Conservation (phyloP, 805 yeast species). For the Candida hispaniensis region DNA sequence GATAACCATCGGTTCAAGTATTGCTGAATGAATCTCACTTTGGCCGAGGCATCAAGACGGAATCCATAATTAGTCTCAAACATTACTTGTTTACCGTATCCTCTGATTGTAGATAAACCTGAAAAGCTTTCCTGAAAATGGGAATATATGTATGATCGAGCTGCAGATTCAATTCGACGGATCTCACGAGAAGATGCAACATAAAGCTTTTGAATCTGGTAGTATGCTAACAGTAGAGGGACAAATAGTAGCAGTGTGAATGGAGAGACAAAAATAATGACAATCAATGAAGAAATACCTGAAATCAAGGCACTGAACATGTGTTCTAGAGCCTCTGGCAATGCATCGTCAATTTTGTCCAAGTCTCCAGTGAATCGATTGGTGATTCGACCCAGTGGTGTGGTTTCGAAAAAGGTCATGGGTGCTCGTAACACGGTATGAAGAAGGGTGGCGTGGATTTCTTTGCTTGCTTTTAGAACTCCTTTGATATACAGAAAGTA, state of each 20-base stretch:
- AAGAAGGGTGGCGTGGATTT: slow-evolving; percentile 66
- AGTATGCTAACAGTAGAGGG: slow-evolving; percentile 58
- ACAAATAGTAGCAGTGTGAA: slow-evolving; percentile 59
- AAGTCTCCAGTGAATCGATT: slow-evolving; percentile 87
- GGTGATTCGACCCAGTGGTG: slow-evolving; percentile 85
- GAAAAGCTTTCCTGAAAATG: slow-evolving; percentile 71
- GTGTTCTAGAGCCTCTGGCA: slow-evolving; percentile 30
- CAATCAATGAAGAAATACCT: slow-evolving; percentile 53
- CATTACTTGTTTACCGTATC: slow-evolving; percentile 56
- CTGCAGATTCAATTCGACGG: slow-evolving; percentile 57
- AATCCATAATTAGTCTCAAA: slow-evolving; percentile 40
- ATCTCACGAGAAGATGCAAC: slow-evolving; percentile 64
- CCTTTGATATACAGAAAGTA: slow-evolving; percentile 45
- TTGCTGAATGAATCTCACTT: slow-evolving; percentile 71
- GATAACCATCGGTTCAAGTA: slow-evolving; percentile 90
- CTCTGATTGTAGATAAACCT: slow-evolving; percentile 71
- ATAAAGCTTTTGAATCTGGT: slow-evolving; percentile 61
- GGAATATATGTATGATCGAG: slow-evolving; percentile 70
- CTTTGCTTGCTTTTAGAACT: slow-evolving; percentile 21
- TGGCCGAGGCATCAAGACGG: slow-evolving; percentile 59
- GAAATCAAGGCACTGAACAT: slow-evolving; percentile 30
- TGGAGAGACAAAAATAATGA: slow-evolving; percentile 83
- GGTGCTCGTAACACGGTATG: slow-evolving; percentile 70
- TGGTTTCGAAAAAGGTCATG: slow-evolving; percentile 89
- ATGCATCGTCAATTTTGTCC: slow-evolving; percentile 73